Percentiles rank a stretch among this genome's conserved stretches.
phyloP scores from a whole-genome alignment of 768 basidiomycete species.

The Dioszegia aurantiaca region DNA sequence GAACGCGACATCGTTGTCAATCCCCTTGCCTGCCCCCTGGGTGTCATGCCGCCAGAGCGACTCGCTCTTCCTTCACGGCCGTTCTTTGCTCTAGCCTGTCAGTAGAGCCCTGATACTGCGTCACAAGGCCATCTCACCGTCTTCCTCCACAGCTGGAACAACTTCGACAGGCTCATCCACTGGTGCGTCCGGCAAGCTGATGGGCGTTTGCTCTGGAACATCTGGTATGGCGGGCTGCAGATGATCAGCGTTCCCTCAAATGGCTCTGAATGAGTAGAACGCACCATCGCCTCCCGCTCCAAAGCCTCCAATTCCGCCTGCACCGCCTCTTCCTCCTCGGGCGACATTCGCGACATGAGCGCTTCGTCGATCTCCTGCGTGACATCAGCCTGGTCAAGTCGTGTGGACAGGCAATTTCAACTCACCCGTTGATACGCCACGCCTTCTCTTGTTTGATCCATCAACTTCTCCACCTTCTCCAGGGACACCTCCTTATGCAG shows the following conservation, averaged over 20 bases:
- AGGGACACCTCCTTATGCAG: slow-evolving; percentile 91
- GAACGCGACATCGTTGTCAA: too few species aligned
- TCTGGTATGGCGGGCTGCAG: slow-evolving; percentile 38
- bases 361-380: slow-evolving; percentile 84
- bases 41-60: slow-evolving; percentile 22
- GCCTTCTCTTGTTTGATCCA: slow-evolving; percentile 90
- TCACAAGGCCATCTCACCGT: background rate
- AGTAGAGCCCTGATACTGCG: background rate
- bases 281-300: slow-evolving; percentile 55
- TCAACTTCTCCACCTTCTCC: slow-evolving; percentile 86
- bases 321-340: slow-evolving; percentile 92
- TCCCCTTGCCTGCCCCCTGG: too few species aligned
- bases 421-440: slow-evolving; percentile 82
- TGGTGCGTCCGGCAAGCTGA: slow-evolving; percentile 35
- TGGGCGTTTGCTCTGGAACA: slow-evolving; percentile 29
- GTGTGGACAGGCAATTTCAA: slow-evolving; percentile 15
- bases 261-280: background rate
- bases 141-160: background rate
- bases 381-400: background rate
- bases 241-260: slow-evolving; percentile 2
- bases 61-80: slow-evolving; percentile 18
- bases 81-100: background rate
- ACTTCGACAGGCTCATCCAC: slow-evolving; percentile 33
- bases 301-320: slow-evolving; percentile 74
- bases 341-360: slow-evolving; percentile 72